Conservation (phyloP, 176 grass and related monocot species). For the Avena atlantica region DNA sequence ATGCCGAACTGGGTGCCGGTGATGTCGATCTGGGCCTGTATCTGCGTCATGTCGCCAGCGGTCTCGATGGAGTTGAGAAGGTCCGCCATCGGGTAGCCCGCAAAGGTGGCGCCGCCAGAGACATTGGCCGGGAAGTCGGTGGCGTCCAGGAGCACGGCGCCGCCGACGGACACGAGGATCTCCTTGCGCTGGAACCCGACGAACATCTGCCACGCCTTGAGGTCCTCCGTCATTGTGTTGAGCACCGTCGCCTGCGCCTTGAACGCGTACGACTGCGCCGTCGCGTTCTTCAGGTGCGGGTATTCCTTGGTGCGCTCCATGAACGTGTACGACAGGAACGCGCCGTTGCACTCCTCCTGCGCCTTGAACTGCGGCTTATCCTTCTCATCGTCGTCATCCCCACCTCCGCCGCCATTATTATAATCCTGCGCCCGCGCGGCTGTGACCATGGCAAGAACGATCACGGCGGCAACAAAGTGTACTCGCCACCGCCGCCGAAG, state of each 20-base stretch:
- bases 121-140: slow-evolving; percentile 68
- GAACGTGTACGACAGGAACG: slow-evolving; percentile 88
- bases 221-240: slow-evolving; percentile 81
- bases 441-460: slow-evolving; percentile 20
- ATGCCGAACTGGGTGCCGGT: slow-evolving; percentile 91
- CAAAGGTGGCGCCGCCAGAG: slow-evolving; percentile 64
- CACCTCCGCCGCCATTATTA: neutral
- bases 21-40: slow-evolving; percentile 71
- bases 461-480: slow-evolving; percentile 9
- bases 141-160: slow-evolving; percentile 72
- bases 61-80: slow-evolving; percentile 91
- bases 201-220: slow-evolving; percentile 87
- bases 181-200: slow-evolving; percentile 89
- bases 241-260: slow-evolving; percentile 63
- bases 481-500: slow-evolving; percentile 26
- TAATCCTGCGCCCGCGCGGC: slow-evolving; percentile 60
- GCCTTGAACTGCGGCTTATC: slow-evolving; percentile 50
- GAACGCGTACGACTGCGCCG: slow-evolving; percentile 95
- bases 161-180: slow-evolving; percentile 71
- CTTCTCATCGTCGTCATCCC: slow-evolving; percentile 17
- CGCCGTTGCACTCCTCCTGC: slow-evolving; percentile 82
- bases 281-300: slow-evolving; percentile 81
- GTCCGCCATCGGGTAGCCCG: slow-evolving; percentile 72
- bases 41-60: slow-evolving; percentile 72
- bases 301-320: slow-evolving; percentile 82